phyloP scores from a whole-genome alignment of 441 rosid species.

The Euphorbia schlechtendalii region DNA sequence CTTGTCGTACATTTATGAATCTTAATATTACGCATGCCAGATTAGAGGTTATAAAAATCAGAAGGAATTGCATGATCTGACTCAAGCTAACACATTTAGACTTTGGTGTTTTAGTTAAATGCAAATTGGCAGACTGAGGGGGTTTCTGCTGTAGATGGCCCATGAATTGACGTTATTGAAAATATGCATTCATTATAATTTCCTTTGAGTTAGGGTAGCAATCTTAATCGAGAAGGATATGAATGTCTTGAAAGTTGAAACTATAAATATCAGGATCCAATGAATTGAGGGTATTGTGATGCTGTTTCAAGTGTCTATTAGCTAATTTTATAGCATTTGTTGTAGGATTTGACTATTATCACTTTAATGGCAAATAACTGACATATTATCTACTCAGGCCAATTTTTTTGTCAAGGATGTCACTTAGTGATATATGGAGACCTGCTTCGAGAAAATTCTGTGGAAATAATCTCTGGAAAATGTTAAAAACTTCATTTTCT shows the following conservation, averaged over 20 bases:
- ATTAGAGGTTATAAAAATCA: neutral
- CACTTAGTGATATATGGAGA: constrained; percentile 88
- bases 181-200: neutral
- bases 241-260: neutral
- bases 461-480: constrained; percentile 72
- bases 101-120: neutral
- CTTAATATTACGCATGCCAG: neutral
- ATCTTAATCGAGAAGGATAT: neutral
- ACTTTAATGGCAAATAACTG: constrained; percentile 18
- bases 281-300: neutral
- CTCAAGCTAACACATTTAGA: neutral
- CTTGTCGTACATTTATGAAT: neutral
- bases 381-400: constrained; percentile 47
- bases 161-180: neutral
- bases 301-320: constrained; percentile 7
- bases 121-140: neutral
- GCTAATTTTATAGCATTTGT: constrained; percentile 4
- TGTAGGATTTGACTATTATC: constrained; percentile 5
- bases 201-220: neutral
- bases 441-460: constrained; percentile 70
- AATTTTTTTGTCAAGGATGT: constrained; percentile 79
- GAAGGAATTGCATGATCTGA: neutral
- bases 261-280: neutral
- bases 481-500: constrained; percentile 69
- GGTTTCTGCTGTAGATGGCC: neutral